phyloP scores from a whole-genome alignment of 2,329 filamentous ascomycete genomes.

The Ascochyta clinopodiicola region DNA sequence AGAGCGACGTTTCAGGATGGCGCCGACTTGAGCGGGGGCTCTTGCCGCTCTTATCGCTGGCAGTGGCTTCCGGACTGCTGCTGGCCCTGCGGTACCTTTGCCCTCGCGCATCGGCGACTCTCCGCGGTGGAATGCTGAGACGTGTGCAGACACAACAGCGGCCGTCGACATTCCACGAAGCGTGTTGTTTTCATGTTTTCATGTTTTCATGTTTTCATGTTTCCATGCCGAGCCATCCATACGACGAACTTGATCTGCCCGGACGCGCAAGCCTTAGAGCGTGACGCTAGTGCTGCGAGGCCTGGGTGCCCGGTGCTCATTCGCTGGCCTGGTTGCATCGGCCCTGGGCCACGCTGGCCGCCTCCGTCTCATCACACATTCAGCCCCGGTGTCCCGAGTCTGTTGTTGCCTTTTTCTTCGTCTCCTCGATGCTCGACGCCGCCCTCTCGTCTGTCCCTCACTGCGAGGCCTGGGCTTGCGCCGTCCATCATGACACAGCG shows the following conservation, averaged over 20 bases:
- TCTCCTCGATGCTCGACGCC: conserved; percentile 28
- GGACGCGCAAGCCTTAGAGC: conserved; percentile 15
- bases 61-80: not conserved
- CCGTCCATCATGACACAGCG: conserved; percentile 4
- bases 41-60: conserved; percentile 19
- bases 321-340: conserved; percentile 14
- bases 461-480: conserved; percentile 10
- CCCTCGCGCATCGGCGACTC: not conserved
- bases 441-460: conserved; percentile 20
- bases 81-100: no score
- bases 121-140: not conserved
- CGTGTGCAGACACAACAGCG: not conserved
- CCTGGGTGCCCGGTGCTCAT: conserved; percentile 19
- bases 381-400: conserved; percentile 23
- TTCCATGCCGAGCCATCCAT: not conserved
- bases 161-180: conserved; percentile 8
- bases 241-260: conserved; percentile 32
- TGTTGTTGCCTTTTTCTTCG: conserved; percentile 21
- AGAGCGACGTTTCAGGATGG: conserved; percentile 28
- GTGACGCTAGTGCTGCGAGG: conserved; percentile 5
- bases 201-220: no score
- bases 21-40: conserved; percentile 17
- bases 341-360: conserved; percentile 19
- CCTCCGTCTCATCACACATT: conserved; percentile 30
- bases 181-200: conserved; percentile 13